Evolutionary conservation across 108 stramenopile genomes (phyloP), one percentile per base, ranked within the genome.

Genomic region (Asterionellopsis glacialis): DNA sequence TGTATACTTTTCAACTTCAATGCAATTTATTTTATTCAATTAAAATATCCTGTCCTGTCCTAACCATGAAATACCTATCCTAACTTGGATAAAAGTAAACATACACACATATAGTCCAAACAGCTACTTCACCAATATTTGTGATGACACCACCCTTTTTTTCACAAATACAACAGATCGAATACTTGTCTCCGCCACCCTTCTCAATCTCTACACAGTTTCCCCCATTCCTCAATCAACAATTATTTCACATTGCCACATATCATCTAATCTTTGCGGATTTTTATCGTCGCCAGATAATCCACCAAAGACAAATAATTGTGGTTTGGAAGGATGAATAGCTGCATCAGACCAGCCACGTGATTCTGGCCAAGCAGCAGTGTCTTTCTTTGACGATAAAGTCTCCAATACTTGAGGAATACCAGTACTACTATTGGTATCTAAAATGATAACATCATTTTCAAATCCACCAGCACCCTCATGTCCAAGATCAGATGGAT

Each of bases 391-490:
- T 16, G 12, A 55, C 21, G n/a, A 26, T 10, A 76, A 53, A 18
- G 57, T 57, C 14, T 38, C 64, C 11, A 55, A 14, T 1, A 54
- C 42, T 1, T 42, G 25, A 33, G 33, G n/a, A n/a, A n/a, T n/a
- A n/a, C n/a, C n/a, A n/a, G n/a, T n/a, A n/a, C 76, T 76, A 18
- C 66, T 67, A 5, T 18, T 44, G 18, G 67, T 69, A 25, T 76
- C 70, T 55, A 82, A 47, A 11, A 83, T 0, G 0, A 80, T 73
- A 10, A 83, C n/a, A 64, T 83, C 79, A 23, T 72, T 73, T 55
- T 72, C 81, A 71, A 87, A 87, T 1, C 65, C 71, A 12, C 85
- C 85, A 0, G 85, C 85, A 22, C 85, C 85, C 62, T 83, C 82
- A 45, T 87, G 85, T n/a, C 80, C 85, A 6, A 48, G 61, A 15